Conservation (phyloP, 225 moss, liverwort and hornwort species). For the Ulota crispa region DNA sequence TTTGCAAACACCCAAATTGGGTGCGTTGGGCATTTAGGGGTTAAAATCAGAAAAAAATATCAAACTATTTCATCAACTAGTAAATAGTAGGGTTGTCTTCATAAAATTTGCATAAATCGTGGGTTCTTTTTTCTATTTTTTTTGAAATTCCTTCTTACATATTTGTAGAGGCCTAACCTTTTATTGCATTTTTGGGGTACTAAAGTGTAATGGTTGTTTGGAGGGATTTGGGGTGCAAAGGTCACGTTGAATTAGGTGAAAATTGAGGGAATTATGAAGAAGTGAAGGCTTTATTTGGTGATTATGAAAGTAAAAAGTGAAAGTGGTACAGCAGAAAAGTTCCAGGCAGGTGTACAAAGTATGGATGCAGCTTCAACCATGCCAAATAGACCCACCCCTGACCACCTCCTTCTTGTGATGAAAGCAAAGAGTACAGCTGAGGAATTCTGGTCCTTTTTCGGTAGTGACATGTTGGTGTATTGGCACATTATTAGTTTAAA, state of each 20-base stretch:
- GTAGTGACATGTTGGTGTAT: background rate
- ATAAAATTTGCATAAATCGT: no score
- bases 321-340: background rate
- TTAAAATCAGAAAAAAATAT: no score
- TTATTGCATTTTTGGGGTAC: background rate
- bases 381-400: slow-evolving; percentile 17
- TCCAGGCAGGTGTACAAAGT: slow-evolving; percentile 26
- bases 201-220: background rate
- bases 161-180: background rate
- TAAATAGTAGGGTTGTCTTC: no score
- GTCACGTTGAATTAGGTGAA: background rate
- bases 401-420: slow-evolving; percentile 24
- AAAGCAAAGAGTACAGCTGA: background rate
- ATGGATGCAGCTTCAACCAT: slow-evolving; percentile 22
- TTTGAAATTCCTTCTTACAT: no score
- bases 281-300: slow-evolving; percentile 13
- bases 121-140: no score
- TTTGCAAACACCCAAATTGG: no score
- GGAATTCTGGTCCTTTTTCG: background rate
- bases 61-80: no score
- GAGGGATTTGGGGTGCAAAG: background rate
- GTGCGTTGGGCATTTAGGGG: no score
- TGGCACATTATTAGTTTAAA: no score
- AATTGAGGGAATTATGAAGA: background rate
- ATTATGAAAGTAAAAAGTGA: slow-evolving; percentile 14